phyloP scores from a whole-genome alignment of 2,329 filamentous ascomycete species.

The Sporothrix pallida region DNA sequence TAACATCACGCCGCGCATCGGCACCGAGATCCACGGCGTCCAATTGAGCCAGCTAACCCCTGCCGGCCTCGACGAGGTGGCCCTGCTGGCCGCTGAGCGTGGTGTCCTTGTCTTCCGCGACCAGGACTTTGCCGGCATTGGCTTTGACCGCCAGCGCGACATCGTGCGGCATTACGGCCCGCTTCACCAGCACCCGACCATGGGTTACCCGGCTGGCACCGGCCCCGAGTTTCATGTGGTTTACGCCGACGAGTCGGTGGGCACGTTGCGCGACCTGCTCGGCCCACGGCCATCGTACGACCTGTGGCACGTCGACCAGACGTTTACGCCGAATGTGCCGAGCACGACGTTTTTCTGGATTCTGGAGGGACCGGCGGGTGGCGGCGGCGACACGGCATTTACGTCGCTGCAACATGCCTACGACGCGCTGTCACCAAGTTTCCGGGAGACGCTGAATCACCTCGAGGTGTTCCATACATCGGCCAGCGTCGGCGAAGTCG shows the following conservation, averaged over 20 bases:
- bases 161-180: conserved; percentile 63
- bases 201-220: conserved; percentile 61
- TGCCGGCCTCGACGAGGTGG: conserved; percentile 71
- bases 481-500: conserved; percentile 31
- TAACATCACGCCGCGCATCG: conserved; percentile 69
- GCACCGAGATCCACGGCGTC: conserved; percentile 69
- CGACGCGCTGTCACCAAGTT: conserved; percentile 75
- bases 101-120: conserved; percentile 74
- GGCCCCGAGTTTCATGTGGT: conserved; percentile 74
- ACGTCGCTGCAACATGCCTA: conserved; percentile 81
- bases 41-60: conserved; percentile 67
- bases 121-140: conserved; percentile 68
- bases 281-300: conserved; percentile 75
- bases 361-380: conserved; percentile 76
- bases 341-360: conserved; percentile 89
- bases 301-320: conserved; percentile 89
- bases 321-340: conserved; percentile 86
- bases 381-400: conserved; percentile 81
- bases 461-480: conserved; percentile 71
- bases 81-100: conserved; percentile 70
- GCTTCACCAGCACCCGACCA: conserved; percentile 75
- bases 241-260: conserved; percentile 68
- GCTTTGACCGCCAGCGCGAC: conserved; percentile 67
- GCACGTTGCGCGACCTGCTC: conserved; percentile 53
- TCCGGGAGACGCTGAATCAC: conserved; percentile 76